Conservation (phyloP, 805 yeast species). For the Myxozyma melibiosi region DNA sequence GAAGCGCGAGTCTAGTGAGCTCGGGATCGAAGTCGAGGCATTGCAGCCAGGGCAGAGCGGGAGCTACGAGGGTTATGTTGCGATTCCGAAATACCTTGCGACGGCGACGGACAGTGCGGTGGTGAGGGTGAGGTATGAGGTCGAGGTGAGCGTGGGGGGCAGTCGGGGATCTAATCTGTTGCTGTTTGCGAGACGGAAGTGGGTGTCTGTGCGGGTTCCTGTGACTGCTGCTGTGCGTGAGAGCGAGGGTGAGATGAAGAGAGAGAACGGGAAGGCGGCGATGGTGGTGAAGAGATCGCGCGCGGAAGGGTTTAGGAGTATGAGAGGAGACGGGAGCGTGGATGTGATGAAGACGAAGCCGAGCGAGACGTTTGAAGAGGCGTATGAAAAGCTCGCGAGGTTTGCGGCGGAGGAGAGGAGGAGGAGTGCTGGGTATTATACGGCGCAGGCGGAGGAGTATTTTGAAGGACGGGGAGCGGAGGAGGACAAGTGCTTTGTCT, state of each 20-base stretch:
- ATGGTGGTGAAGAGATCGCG: not conserved
- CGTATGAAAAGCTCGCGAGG: not conserved
- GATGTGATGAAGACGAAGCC: not conserved
- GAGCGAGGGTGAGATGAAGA: no score
- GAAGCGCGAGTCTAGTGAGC: not conserved
- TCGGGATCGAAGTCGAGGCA: not conserved
- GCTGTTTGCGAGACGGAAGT: not conserved
- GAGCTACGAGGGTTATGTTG: not conserved
- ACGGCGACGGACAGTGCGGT: not conserved
- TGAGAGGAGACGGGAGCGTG: not conserved
- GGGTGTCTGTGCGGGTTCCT: constrained; percentile 2
- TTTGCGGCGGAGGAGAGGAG: not conserved
- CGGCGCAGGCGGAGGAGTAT: no score
- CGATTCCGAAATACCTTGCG: not conserved
- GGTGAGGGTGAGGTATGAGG: not conserved
- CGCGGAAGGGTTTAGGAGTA: constrained; percentile 1
- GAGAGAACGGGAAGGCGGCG: not conserved
- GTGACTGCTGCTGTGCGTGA: no score
- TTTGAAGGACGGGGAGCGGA: no score
- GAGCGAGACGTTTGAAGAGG: not conserved
- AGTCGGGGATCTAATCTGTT: not conserved
- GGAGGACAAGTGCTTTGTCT: not conserved
- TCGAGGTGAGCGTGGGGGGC: no score
- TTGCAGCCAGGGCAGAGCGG: constrained; percentile 3
- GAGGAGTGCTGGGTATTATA: no score